Base-by-base conservation (phyloP, 148 eudicot genomes). In the Rhododendron ovatum region DNA sequence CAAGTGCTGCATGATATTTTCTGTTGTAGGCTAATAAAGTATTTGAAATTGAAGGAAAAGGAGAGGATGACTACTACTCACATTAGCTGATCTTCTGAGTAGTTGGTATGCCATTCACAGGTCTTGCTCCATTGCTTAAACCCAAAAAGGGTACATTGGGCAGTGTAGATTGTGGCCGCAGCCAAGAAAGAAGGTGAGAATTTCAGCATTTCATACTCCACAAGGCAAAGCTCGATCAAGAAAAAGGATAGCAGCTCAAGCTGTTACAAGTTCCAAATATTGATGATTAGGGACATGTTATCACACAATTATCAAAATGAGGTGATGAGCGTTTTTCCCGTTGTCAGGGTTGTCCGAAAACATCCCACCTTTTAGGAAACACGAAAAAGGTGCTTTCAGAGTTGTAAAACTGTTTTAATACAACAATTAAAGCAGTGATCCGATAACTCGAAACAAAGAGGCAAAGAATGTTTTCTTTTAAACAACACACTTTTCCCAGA, bases 131-230 rank as follows among this genome's bases (percentile, higher is more conserved):
- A 96, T 82, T 94, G 92, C 83, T 88, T 93, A 26, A 89, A 86
- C 53, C 95, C 96, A 48, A 85, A 89, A 12, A 95, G 88, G 87
- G 94, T 89, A 8, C 92, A 92, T 18, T 95, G 98, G 50, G 96
- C 98, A 1, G 98, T 93, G 76, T 90, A 96, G 45, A 96, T 82
- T 15, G 98, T 94, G 77, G 98, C 95, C 2, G 98, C 98, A 73
- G 98, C 98, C 85, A 95, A 77, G 10, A 91, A 76, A 17, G 98
- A 96, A 10, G 98, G 98, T n/a, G 95, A 91, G 87, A 83, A 96
- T 51, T 89, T 91, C 59, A 96, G 89, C 95, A 91, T 93, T 80
- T 96, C 98, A 67, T 90, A 93, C 88, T 95, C 98, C 86, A 96
- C 98, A 1, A 95, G 90, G 81, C 95, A 91, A 5, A 96, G 95